Conservation (phyloP, 129 eudicot species). For the Centaurea solstitialis region DNA sequence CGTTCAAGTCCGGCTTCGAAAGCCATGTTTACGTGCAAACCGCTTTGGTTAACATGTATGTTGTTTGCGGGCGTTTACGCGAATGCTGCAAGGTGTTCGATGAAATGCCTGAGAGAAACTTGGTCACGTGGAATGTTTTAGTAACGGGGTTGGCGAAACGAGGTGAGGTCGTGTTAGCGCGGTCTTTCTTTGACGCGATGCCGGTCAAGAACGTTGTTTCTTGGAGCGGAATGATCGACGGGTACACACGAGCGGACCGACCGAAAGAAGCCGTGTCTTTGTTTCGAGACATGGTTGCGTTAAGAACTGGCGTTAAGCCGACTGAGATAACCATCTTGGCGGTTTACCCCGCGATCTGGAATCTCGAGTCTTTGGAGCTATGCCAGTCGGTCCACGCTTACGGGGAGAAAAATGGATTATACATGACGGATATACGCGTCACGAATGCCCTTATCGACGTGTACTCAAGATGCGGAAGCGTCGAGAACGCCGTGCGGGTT, state of each 20-base stretch:
- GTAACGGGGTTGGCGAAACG: conserved; percentile 41
- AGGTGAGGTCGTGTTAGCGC: conserved; percentile 32
- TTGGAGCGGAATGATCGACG: conserved; percentile 57
- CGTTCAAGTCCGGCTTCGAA: conserved; percentile 33
- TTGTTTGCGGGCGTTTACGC: conserved; percentile 21
- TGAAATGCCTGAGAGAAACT: conserved; percentile 42
- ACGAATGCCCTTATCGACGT: conserved; percentile 55
- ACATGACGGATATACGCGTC: conserved; percentile 30
- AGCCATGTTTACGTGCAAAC: conserved; percentile 52
- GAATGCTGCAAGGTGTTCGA: conserved; percentile 45
- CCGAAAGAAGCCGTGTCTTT: conserved; percentile 35
- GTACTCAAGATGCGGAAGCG: conserved; percentile 56
- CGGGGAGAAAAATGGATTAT: conserved; percentile 39
- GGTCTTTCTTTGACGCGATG: conserved; percentile 38
- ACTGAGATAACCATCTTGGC: conserved; percentile 47
- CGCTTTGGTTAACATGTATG: conserved; percentile 46
- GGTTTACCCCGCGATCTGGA: conserved; percentile 44
- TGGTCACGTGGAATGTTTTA: conserved; percentile 50
- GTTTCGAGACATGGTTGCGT: conserved; percentile 34
- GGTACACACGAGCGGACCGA: conserved; percentile 38
- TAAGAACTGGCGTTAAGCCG: conserved; percentile 11
- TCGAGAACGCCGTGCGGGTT: conserved; percentile 39
- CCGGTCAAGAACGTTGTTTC: conserved; percentile 42
- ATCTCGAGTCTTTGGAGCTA: conserved; percentile 38
- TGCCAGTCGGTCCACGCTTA: conserved; percentile 47